Evolutionary conservation across 371 early-diverging fungal species (phyloP), one percentile per base, ranked within the genome.

Genomic region (Mucor piriformis): DNA sequence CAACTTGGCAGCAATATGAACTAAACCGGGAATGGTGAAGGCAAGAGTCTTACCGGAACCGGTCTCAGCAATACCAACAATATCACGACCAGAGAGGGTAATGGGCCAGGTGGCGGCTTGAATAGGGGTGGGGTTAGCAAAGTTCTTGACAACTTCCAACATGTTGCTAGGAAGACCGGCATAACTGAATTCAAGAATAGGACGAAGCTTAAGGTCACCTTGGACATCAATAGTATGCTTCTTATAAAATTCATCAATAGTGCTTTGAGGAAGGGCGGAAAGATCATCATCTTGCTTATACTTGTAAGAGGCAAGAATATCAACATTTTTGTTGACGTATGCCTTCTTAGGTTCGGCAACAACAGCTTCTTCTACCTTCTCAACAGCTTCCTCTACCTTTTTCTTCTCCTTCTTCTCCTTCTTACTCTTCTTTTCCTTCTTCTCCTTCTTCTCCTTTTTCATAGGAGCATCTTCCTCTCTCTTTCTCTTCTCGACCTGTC

Each of bases 101-200:
- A 87, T 74, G 29, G 92, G 91, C 91, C 92, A 91, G 70, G 95
- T 98, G 50, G 94, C 92, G 8, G 95, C 90, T 82, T 99, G 99
- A 59, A 99, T 99, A 4, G 98, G 90, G 4, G 99, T 98, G 3
- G 99, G 99, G 16, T 81, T 79, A 20, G 84, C 73, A 76, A 96
- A 99, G 21, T 90, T 88, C 71, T 85, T 78, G 69, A 97, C 91
- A 27, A 90, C 87, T 23, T 87, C 79, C 49, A 96, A 72, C 48
- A 99, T 75, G 46, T 83, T 74, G 2, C 70, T 53, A 37, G 89
- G 87, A 62, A 95, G 86, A 24, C 84, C 80, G 18, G 93, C 85
- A 53, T 93, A 84, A 29, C 64, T 60, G 59, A 97, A 95, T 54
- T 89, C 82, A 49, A 92, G 72, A 55, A 88, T 90, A 33, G 95